Evolutionary conservation across 371 early-diverging fungal genomes (phyloP), one percentile per base, ranked within the genome.

Genomic region (Apophysomyces ossiformis): DNA sequence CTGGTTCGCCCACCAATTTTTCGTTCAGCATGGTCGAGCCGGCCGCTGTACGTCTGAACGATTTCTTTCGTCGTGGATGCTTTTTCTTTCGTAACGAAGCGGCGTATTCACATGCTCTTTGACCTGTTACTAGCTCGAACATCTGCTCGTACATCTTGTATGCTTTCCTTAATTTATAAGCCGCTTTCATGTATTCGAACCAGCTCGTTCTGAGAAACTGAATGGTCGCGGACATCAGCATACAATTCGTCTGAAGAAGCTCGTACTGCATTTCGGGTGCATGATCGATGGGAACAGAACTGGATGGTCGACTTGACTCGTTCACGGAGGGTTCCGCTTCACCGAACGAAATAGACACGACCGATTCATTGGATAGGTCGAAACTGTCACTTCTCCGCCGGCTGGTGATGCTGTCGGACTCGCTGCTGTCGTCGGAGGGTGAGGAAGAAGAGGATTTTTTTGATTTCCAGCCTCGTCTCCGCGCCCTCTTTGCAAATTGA

Each of bases 161-260:
- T 0, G 83, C 70, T 60, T 83, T 83, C 6, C 83, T 70, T 41
- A 83, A 46, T 61, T 76, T 73, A 47, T 83, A 83, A 2, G 83
- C 76, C 0, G 77, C 83, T 38, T 75, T 77, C 83, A 83, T 79
- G 39, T 83, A 79, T 39, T 83, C 83, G 37, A 83, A 44, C 83
- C 80, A 83, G 45, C 74, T 78, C 38, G 73, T 76, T 39, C 77
- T 64, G n/a, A 79, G 60, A 39, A 83, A 83, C 45, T 83, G 83
- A 1, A 80, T 70, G 0, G 83, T 83, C 5, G 83, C 76, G 0
- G 78, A 69, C 83, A 83, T 83, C 12, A 83, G 60, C 67, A 79
- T 78, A 59, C 83, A 83, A 38, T 77, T 78, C 26, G 75, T 72
- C 21, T 76, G 77, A 2, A 83, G 57, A 11, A 83, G 36, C 21